Conservation (phyloP, 345 rosid genomes). For the Anastatica hierochuntica region DNA sequence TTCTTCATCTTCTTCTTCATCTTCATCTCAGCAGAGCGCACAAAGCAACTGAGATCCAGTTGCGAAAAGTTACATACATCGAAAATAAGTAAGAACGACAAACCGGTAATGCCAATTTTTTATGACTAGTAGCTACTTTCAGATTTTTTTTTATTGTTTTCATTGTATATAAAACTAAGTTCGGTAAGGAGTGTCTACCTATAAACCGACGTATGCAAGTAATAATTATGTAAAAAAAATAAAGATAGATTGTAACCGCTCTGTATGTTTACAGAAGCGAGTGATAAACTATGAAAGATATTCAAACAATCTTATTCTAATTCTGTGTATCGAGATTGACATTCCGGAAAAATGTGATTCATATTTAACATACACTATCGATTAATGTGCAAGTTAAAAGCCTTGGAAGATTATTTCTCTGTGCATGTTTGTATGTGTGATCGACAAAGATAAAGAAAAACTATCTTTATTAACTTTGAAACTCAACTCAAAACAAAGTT, state of each 20-base stretch:
- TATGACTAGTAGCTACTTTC: not conserved
- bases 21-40: not conserved
- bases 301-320: constrained; percentile 10
- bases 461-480: no score
- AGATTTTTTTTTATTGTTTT: not conserved
- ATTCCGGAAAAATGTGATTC: no score
- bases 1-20: not conserved
- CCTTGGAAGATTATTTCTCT: no score
- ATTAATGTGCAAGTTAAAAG: no score
- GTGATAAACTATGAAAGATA: constrained; percentile 4
- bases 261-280: constrained; percentile 17
- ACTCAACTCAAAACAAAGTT: no score
- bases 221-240: constrained; percentile 10
- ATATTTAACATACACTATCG: no score
- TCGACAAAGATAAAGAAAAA: no score
- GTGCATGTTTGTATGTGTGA: no score
- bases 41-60: not conserved
- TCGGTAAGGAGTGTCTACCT: not conserved
- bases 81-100: not conserved
- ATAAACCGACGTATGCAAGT: constrained; percentile 10
- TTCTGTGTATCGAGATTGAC: no score
- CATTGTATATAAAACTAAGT: constrained; percentile 17
- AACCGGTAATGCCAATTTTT: constrained; percentile 2
- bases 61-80: not conserved
- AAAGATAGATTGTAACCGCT: constrained; percentile 16